Evolutionary conservation across 2,329 filamentous ascomycete genomes (phyloP).

Genomic region (Dothiorella sarmentorum): DNA sequence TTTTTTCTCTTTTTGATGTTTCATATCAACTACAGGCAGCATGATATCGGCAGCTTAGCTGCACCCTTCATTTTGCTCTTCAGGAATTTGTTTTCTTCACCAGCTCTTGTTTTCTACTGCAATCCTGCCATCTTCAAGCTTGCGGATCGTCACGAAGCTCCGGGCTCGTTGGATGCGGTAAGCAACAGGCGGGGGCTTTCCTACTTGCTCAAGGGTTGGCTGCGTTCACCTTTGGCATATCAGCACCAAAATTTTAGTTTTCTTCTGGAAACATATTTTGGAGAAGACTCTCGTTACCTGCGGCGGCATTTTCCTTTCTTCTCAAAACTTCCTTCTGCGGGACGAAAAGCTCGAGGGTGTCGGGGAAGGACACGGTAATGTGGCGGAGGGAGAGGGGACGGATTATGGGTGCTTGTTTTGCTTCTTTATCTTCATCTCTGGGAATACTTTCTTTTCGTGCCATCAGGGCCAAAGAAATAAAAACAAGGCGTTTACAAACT

Average conservation of each 20-base stretch:
- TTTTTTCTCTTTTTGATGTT: slow-evolving; percentile 6
- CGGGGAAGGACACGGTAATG: slow-evolving; percentile 17
- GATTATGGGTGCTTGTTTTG: slow-evolving; percentile 3
- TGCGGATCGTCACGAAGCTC: slow-evolving; percentile 4
- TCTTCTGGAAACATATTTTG: slow-evolving; percentile 13
- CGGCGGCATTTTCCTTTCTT: background rate
- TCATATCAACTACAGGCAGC: slow-evolving; percentile 13
- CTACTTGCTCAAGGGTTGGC: slow-evolving; percentile 4
- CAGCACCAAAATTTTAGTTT: slow-evolving; percentile 14
- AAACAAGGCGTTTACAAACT: background rate
- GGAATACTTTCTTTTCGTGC: background rate
- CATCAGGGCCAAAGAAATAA: background rate
- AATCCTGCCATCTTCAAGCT: slow-evolving; percentile 15
- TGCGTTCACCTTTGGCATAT: slow-evolving; percentile 12
- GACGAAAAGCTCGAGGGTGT: background rate
- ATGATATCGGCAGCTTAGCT: slow-evolving; percentile 5
- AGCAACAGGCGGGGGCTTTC: slow-evolving; percentile 6
- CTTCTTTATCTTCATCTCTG: slow-evolving; percentile 9
- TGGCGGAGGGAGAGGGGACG: slow-evolving; percentile 5
- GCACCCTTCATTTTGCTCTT: slow-evolving; percentile 15
- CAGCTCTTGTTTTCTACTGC: slow-evolving; percentile 12
- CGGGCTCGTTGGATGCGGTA: slow-evolving; percentile 10
- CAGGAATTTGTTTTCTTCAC: background rate
- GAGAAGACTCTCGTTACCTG: background rate
- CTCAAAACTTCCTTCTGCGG: background rate